Base-by-base conservation (phyloP, 345 rosid species). In the Populus alba region DNA sequence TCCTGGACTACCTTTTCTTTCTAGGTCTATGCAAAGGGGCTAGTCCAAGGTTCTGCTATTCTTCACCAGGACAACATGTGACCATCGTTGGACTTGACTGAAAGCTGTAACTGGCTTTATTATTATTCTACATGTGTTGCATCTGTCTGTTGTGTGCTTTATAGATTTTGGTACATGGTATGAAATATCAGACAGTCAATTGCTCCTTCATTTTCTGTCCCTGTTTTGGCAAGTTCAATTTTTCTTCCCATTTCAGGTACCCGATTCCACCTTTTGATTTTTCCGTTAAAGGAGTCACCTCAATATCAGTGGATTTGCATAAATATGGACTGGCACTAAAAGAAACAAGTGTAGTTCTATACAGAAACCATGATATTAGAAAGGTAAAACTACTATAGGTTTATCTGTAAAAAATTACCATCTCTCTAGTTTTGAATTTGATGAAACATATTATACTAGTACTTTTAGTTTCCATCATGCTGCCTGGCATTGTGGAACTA, bases 311-410 rank as follows among this genome's bases (percentile, higher is more conserved):
- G 49, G 99, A 96, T 79, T 97, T 94, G 74, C 99, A 92, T 87
- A 94, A 92, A 78, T 96, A 94, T 85, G 99, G 99, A 31, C 80
- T 96, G 85, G 99, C 98, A 75, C 99, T 97, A 35, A 92, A 94
- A 86, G 99, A 97, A 80, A 96, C 99, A 38, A 96, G 99, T 80
- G 78, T 90, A 69, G 97, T 93, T 80, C 87, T 95, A 62, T 95
- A 95, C 89, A 90, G 93, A 85, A 90, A 96, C 85, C 99, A 91
- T 79, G 99, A 94, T 71, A 90, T 96, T 78, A 91, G 99, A 84
- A 96, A 92, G 98, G 98, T 96, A 80, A 53, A 59, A 31, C 13
- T 18, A 25, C 1, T 27, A 11, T 73, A 9, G 63, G 51, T 22
- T 59, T 55, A 53, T 66, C 72, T 27, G n/a, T 37, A 23, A 66